Evolutionary conservation across 2,329 filamentous ascomycete genomes (phyloP).

Genomic region (Exophiala aquamarina): DNA sequence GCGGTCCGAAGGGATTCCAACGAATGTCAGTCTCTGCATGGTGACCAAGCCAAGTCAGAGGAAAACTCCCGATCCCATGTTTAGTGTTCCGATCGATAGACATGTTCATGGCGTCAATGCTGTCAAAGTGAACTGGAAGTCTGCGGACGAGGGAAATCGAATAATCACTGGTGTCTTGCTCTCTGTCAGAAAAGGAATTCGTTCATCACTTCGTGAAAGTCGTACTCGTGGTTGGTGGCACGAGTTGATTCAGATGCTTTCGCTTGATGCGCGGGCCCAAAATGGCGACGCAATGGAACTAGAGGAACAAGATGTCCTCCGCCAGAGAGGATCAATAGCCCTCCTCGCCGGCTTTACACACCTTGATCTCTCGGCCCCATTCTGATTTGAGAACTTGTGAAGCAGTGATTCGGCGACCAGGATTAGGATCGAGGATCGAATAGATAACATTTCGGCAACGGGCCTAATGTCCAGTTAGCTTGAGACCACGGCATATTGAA

Average conservation of each 20-base stretch:
- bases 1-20: not conserved
- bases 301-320: no score
- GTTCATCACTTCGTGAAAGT: conserved; percentile 18
- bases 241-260: conserved; percentile 3
- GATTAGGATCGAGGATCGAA: conserved; percentile 94
- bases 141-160: not conserved
- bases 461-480: conserved; percentile 58
- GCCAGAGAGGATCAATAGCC: conserved; percentile 60
- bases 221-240: conserved; percentile 15
- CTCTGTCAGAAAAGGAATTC: not conserved
- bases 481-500: conserved; percentile 12
- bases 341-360: conserved; percentile 95
- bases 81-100: no score
- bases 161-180: not conserved
- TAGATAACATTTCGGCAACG: conserved; percentile 99
- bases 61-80: no score
- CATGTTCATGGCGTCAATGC: no score
- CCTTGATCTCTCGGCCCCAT: conserved; percentile 96
- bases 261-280: no score
- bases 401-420: conserved; percentile 85
- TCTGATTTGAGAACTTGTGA: conserved; percentile 97
- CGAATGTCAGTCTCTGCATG: not conserved
- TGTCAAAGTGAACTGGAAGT: not conserved
- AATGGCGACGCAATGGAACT: no score
- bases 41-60: no score